Base-by-base conservation (phyloP, 257 asterid genomes). In the Cinchona pubescens region DNA sequence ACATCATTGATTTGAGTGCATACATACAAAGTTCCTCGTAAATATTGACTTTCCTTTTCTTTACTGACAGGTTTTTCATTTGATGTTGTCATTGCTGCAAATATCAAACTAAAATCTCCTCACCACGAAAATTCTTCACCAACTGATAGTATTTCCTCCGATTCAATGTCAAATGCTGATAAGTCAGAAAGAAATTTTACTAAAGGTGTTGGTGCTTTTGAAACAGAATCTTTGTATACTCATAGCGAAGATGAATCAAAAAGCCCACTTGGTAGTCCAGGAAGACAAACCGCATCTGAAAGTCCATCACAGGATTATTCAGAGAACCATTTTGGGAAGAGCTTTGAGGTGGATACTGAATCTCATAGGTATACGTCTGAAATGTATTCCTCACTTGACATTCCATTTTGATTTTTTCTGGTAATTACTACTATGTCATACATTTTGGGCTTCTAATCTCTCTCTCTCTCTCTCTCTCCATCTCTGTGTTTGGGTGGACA, bases 211-310 rank as follows among this genome's bases (percentile, higher is more conserved):
- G 73, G 82, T 84, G 82, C 83, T 76, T 77, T 90, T 66, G 98
- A 91, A 77, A 77, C 87, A 56, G 97, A 91, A 83, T 85, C 94
- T 56, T 76, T 81, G 34, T 86, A 81, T 75, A 27, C 69, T 35
- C 85, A 78, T 73, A 87, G 96, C 35, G 97, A 90, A 35, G 98
- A 90, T 70, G 99, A 91, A 73, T 83, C 96, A 45, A 88, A 88
- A 84, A 95, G 96, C 83, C 90, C 93, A 43, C 91, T 40, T 69
- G 90, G 85, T 62, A 92, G 96, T 86, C 96, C 97, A 74, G 79
- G 78, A 79, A 80, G 91, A 78, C 85, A 77, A 81, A 77, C 86
- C 29, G 48, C 83, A 76, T 79, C 82, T 67, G 91, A 86, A 78
- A 92, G 97, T 78, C 96, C 97, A 42, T 81, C 96, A 38, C 81